These are phyloP conservation scores for Phytophthora podocarpi DNA, from an alignment of 352 stramenopile species.

Conservation along the genomic window DNA sequence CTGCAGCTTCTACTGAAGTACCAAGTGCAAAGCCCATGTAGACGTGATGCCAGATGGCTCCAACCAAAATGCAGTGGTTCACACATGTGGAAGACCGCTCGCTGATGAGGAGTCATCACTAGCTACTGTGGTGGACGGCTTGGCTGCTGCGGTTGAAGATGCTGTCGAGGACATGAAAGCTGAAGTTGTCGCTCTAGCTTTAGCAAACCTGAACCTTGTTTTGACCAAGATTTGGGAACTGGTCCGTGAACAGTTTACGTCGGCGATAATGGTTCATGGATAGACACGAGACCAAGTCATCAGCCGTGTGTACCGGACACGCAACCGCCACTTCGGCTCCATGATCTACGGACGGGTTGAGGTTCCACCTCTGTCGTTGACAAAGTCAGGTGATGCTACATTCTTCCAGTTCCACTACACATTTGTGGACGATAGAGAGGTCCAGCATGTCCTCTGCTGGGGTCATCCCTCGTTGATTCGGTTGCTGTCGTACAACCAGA, in stretches of 20 bases:
- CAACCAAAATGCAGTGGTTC: constrained; percentile 1
- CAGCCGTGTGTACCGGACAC: constrained; percentile 11
- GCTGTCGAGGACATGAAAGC: constrained; percentile 9
- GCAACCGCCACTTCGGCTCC: constrained; percentile 8
- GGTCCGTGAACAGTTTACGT: constrained; percentile 5
- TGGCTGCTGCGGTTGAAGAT: neutral
- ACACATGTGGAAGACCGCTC: neutral
- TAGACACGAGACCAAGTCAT: constrained; percentile 7
- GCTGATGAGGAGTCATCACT: neutral
- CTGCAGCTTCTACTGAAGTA: constrained; percentile 7
- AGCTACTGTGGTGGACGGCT: neutral
- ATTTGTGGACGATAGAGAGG: too few species aligned
- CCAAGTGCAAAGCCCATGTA: constrained; percentile 6
- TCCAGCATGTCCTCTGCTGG: too few species aligned
- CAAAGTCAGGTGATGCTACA: constrained; percentile 2
- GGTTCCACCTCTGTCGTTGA: constrained; percentile 13
- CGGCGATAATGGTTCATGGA: neutral
- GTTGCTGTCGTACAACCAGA: constrained; percentile 12
- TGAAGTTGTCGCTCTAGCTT: neutral
- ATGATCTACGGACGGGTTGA: constrained; percentile 25
- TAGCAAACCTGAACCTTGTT: neutral
- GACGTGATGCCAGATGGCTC: constrained; percentile 9
- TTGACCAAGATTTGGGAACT: constrained; percentile 9
- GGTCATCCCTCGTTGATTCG: constrained; percentile 17
- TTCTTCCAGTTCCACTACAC: constrained; percentile 37